Conservation (phyloP, 352 stramenopile genomes). For the Blastocystis sp. region DNA sequence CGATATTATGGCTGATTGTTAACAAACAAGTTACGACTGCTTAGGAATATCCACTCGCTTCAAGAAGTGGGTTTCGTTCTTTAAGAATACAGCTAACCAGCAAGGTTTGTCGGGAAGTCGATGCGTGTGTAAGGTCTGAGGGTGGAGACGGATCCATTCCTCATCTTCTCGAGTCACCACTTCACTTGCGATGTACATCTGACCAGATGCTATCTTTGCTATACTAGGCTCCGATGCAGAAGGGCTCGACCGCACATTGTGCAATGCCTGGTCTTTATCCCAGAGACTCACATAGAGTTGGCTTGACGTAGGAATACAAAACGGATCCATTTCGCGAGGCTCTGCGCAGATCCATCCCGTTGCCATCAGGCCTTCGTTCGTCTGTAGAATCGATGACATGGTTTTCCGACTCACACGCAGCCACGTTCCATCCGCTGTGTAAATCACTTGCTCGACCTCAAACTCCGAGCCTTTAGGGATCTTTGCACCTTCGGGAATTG, state of each 20-base stretch:
- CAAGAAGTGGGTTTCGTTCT: constrained; percentile 59
- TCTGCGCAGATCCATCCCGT: constrained; percentile 53
- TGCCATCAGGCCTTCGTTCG: not conserved
- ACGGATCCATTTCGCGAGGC: constrained; percentile 29
- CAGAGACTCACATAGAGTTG: constrained; percentile 51
- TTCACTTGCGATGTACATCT: constrained; percentile 58
- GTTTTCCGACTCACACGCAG: constrained; percentile 14
- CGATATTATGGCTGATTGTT: constrained; percentile 80
- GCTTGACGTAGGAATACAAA: constrained; percentile 6
- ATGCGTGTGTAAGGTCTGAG: constrained; percentile 50
- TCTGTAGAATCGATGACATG: not conserved
- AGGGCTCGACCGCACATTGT: constrained; percentile 16
- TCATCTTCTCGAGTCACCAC: constrained; percentile 38
- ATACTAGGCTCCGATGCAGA: constrained; percentile 12
- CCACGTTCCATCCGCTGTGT: constrained; percentile 53
- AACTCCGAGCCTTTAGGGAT: constrained; percentile 30
- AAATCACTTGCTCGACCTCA: constrained; percentile 55
- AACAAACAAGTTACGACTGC: too few species aligned
- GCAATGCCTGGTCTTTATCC: constrained; percentile 49
- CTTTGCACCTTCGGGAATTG: constrained; percentile 6
- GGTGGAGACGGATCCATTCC: constrained; percentile 59
- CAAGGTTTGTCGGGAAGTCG: constrained; percentile 28
- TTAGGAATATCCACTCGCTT: constrained; percentile 2
- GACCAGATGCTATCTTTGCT: constrained; percentile 44
- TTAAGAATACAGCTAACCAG: constrained; percentile 55